A percentile compares a stretch with the other conserved stretches of the same genome.
Conservation (phyloP, 306 rosid genomes). For the Myrica gale region DNA sequence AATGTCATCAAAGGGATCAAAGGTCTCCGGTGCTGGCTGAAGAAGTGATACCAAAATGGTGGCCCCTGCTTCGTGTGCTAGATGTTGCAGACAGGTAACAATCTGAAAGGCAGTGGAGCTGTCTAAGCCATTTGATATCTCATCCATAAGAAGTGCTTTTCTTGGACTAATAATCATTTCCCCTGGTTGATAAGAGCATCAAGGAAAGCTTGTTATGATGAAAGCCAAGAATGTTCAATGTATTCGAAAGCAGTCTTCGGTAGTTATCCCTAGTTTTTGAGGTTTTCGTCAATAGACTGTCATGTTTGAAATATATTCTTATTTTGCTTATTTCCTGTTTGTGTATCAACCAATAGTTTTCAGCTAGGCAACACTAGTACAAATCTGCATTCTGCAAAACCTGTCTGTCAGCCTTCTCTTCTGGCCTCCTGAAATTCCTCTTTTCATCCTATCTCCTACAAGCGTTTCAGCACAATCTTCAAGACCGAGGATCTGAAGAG, state of each 20-base stretch:
- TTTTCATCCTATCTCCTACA: conserved; percentile 51
- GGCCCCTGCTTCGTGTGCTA: conserved; percentile 48
- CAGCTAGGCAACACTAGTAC: not conserved
- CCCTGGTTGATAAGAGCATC: conserved; percentile 23
- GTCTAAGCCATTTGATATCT: conserved; percentile 71
- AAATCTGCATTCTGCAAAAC: conserved; percentile 16
- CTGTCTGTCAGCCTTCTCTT: conserved; percentile 64
- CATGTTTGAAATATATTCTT: too few relatives aligned
- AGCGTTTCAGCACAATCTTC: conserved; percentile 54
- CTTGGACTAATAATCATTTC: conserved; percentile 63
- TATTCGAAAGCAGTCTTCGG: not conserved
- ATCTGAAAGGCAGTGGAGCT: conserved; percentile 70
- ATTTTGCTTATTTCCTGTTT: too few relatives aligned
- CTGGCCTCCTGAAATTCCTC: conserved; percentile 69
- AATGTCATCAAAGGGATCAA: conserved; percentile 63
- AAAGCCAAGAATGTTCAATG: not conserved
- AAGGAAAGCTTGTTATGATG: not conserved
- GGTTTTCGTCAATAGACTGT: not conserved
- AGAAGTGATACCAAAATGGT: conserved; percentile 63
- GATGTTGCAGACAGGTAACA: conserved; percentile 50
- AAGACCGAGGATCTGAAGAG: conserved; percentile 47
- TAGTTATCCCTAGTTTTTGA: not conserved
- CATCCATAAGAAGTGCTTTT: conserved; percentile 64
- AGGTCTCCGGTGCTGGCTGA: conserved; percentile 70
- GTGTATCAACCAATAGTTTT: too few relatives aligned